Conservation (phyloP, 1,139 yeast genomes). For the Protomyces macrosporus region DNA sequence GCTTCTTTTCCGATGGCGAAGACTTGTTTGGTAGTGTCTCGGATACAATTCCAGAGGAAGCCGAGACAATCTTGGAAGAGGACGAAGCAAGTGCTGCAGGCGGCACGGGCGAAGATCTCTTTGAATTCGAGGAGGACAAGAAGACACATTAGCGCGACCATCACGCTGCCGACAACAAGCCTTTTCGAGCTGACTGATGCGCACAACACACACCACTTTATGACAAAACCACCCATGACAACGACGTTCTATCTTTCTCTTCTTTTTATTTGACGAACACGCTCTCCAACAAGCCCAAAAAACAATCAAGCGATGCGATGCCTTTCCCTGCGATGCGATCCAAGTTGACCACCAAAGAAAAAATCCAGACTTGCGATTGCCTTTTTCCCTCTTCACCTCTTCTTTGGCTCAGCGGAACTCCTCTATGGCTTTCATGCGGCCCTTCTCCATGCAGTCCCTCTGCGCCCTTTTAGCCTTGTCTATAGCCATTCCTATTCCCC, state of each 20-base stretch:
- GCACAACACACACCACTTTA: no score
- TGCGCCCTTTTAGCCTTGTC: neutral
- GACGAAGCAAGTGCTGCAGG: neutral
- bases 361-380: neutral
- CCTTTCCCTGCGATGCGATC: neutral
- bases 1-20: constrained; percentile 30
- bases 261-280: no score
- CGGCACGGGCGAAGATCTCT: neutral
- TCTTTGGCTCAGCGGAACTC: no score
- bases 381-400: neutral
- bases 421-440: no score
- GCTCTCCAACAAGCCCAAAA: no score
- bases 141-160: neutral
- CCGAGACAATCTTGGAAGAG: no score
- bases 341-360: neutral
- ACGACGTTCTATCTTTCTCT: no score
- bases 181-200: no score
- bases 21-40: neutral
- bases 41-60: neutral
- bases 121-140: neutral
- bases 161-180: no score
- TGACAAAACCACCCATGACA: no score
- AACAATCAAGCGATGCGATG: no score
- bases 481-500: neutral
- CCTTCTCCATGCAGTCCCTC: no score